Evolutionary conservation across 2,329 filamentous ascomycete genomes (phyloP).

Genomic region (Colletotrichum tanaceti): DNA sequence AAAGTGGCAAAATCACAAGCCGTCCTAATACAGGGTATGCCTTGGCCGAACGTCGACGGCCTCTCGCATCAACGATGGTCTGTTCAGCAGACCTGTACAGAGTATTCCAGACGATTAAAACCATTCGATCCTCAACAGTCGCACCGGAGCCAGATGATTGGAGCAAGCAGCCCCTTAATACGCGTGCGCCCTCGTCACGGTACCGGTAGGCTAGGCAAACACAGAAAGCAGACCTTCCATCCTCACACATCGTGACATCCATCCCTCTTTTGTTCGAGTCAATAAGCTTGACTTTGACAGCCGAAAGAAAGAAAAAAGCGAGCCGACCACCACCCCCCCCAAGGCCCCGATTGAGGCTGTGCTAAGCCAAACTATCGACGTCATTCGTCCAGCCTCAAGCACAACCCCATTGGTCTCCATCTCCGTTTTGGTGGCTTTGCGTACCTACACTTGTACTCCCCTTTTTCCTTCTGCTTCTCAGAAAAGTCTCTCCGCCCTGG

Average conservation of each 20-base stretch:
- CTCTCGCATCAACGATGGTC: not conserved
- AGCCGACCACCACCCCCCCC: too few species aligned
- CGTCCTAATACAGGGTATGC: too few species aligned
- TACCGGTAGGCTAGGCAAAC: slow-evolving; percentile 5
- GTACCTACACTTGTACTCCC: not conserved
- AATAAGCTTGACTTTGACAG: not conserved
- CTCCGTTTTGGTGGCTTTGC: slow-evolving; percentile 30
- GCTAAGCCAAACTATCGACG: slow-evolving; percentile 33
- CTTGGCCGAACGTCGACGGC: not conserved
- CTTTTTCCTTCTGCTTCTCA: slow-evolving; percentile 7
- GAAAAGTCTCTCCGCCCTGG: slow-evolving; percentile 1
- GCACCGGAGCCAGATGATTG: slow-evolving; percentile 23
- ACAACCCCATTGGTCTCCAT: slow-evolving; percentile 10
- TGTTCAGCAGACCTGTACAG: not conserved
- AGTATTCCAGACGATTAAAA: not conserved
- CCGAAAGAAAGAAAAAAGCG: too few species aligned
- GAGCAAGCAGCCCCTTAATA: slow-evolving; percentile 23
- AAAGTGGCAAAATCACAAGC: not conserved
- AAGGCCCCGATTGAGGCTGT: too few species aligned
- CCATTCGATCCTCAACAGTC: not conserved
- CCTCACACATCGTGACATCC: too few species aligned
- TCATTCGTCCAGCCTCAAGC: slow-evolving; percentile 36
- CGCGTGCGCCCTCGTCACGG: slow-evolving; percentile 40
- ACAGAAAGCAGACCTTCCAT: not conserved
- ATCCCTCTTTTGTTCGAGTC: not conserved